These are phyloP conservation scores for Obba rivulosa DNA, from an alignment of 768 basidiomycete species.

Conservation along the genomic window DNA sequence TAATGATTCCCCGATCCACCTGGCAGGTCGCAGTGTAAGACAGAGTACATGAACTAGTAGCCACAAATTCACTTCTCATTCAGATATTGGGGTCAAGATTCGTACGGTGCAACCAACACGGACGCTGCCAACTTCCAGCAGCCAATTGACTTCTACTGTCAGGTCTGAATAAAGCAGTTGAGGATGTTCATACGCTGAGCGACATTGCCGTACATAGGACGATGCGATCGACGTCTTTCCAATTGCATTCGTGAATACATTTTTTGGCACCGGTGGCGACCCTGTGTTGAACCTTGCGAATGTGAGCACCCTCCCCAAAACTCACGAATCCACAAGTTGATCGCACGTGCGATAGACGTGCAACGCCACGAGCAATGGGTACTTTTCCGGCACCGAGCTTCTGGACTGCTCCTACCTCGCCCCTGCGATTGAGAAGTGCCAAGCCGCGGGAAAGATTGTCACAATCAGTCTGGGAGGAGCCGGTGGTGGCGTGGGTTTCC, in stretches of 20 bases:
- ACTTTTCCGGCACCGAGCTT: conserved; percentile 38
- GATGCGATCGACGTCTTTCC: conserved; percentile 65
- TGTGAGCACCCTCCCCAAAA: conserved; percentile 17
- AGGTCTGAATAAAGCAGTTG: conserved; percentile 26
- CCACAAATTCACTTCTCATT: not conserved
- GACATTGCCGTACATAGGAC: conserved; percentile 35
- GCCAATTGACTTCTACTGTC: conserved; percentile 58
- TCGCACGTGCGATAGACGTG: conserved; percentile 29
- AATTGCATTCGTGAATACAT: conserved; percentile 61
- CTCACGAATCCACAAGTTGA: not conserved
- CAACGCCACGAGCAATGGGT: conserved; percentile 32
- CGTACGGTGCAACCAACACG: conserved; percentile 53
- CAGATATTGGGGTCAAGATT: conserved; percentile 76
- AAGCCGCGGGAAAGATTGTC: conserved; percentile 41
- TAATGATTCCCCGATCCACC: not conserved
- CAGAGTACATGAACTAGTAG: not conserved
- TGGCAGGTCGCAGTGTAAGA: conserved; percentile 52
- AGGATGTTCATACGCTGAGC: not conserved
- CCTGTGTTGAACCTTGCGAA: conserved; percentile 69
- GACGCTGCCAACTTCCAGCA: conserved; percentile 56
- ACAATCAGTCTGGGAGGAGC: conserved; percentile 43
- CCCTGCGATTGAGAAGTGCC: conserved; percentile 38
- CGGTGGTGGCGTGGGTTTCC: conserved; percentile 35
- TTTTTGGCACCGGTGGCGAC: conserved; percentile 56
- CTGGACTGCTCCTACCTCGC: conserved; percentile 35